Base-by-base conservation (phyloP, 495 filamentous ascomycete species). In the Aspergillus nanangensis region DNA sequence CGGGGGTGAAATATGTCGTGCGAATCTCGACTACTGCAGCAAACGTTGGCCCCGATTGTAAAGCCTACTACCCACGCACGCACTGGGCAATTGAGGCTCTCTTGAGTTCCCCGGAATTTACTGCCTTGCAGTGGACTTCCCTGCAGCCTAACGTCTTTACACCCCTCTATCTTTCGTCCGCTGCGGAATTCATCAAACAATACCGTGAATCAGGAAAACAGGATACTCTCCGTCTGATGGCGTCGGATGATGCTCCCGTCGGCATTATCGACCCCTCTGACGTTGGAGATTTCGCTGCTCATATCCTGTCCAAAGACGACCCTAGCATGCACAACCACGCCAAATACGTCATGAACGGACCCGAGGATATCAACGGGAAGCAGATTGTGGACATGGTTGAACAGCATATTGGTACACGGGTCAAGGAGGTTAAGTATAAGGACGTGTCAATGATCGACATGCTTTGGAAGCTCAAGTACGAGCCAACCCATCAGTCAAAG, bases 51-150 rank as follows among this genome's bases (percentile, higher is more conserved):
- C 69, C 71, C 4, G 64, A 72, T 46, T 60, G 34, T 29, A 18
- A 18, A 10, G 59, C 61, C 5, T 73, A 71, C 49, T 75, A 75
- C 41, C 21, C 69, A 15, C 70, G 72, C 24, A 14, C 50, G 1
- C 72, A 75, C 40, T 75, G 72, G 70, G 72, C 72, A 0, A 66
- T 75, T 37, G 72, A 74, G 52, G 21, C 58, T 21, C 49, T 75
- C 1, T 57, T 75, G 3, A 33, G 38, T 36, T 58, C 70, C 14
- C 62, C 65, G 0, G 63, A 71, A 36, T 72, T 73, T 50, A 38
- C 19, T n/a, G 31, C 21, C 22, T 23, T 75, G 38, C 60, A 72
- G 38, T 75, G 70, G 72, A 71, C 72, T 0, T 74, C 72, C 1
- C 65, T 75, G 14, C 72, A 72, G 47, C 62, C 72, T 0, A 73